Percentiles rank a stretch among this genome's conserved stretches.
These are phyloP conservation scores for Geotrichum histeridarum DNA, from an alignment of 1,139 yeast genomes.

Conservation along the genomic window DNA sequence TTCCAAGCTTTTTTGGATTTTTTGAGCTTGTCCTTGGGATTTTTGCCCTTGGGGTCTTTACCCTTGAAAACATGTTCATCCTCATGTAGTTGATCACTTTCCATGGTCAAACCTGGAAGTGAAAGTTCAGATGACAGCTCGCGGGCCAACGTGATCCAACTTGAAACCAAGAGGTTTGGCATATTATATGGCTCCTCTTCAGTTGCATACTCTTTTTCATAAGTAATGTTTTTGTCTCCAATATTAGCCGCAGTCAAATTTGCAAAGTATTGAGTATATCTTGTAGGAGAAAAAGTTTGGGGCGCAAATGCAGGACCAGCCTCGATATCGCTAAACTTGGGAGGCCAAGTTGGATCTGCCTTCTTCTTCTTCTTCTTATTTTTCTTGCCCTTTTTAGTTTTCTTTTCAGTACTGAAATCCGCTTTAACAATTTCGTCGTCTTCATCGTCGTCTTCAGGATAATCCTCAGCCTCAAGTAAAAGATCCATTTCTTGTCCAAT, in stretches of 20 bases:
- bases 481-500: conserved; percentile 38
- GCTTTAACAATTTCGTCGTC: conserved; percentile 26
- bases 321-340: conserved; percentile 46
- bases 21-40: conserved; percentile 2
- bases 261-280: conserved; percentile 66
- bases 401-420: conserved; percentile 14
- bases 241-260: conserved; percentile 52
- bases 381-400: conserved; percentile 22
- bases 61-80: conserved; percentile 19
- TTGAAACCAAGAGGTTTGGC: conserved; percentile 17
- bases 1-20: conserved; percentile 33
- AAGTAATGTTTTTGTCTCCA: conserved; percentile 49
- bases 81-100: conserved; percentile 9
- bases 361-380: conserved; percentile 28
- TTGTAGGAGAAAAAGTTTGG: conserved; percentile 66
- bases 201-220: conserved; percentile 64
- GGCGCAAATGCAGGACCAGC: conserved; percentile 73
- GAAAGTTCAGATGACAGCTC: conserved; percentile 42
- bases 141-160: conserved; percentile 57
- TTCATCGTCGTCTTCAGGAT: conserved; percentile 26
- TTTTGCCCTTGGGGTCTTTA: too few species aligned
- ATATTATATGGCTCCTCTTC: conserved; percentile 48
- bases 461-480: conserved; percentile 25
- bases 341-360: conserved; percentile 63
- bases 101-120: conserved; percentile 6